Evolutionary conservation across 129 eudicot genomes (phyloP), one percentile per base, ranked within the genome.

Genomic region (Flaveria brownii): DNA sequence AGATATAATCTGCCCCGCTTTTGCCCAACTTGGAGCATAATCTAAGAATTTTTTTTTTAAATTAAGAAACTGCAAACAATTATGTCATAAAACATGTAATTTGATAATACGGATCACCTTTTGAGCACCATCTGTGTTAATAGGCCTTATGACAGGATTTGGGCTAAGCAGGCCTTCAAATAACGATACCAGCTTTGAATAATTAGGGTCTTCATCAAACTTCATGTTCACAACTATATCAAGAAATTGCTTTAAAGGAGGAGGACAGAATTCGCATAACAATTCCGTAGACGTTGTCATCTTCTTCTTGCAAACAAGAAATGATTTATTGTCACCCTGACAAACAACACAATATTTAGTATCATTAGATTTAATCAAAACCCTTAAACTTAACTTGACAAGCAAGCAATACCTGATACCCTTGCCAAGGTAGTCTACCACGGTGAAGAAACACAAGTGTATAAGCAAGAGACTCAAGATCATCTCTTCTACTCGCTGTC

Each of bases 361-460:
- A 62, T 70, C 69, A 63, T 63, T 18, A 6, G 41, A 63, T 14
- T 28, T 2, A 14, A 14, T 63, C 12, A 30, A 63, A 62, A 62
- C 15, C 43, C 17, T 61, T 61, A 61, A 25, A 26, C 2, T 61
- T 25, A 60, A 26, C 68, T 25, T 6, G 43, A 41, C 13, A 59
- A 63, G 49, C 39, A 83, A 51, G 18, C 1, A 67, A 64, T 78
- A 91, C 97, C 97, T 86, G 94, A 79, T 86, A 91, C 1, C 97
- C 97, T 80, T 91, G 97, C 97, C 97, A 91, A n/a, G 97, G 97
- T 51, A 91, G 78, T 77, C 95, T 81, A 71, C 97, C 97, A 49
- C 85, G 83, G 26, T 81, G 95, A 75, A 91, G 95, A 77, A 91
- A 91, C 70, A 91, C 84, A 33, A 91, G 90, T 18, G 97, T 91